Evolutionary conservation across 2,329 filamentous ascomycete genomes (phyloP).

Genomic region (Penicillium sp.): DNA sequence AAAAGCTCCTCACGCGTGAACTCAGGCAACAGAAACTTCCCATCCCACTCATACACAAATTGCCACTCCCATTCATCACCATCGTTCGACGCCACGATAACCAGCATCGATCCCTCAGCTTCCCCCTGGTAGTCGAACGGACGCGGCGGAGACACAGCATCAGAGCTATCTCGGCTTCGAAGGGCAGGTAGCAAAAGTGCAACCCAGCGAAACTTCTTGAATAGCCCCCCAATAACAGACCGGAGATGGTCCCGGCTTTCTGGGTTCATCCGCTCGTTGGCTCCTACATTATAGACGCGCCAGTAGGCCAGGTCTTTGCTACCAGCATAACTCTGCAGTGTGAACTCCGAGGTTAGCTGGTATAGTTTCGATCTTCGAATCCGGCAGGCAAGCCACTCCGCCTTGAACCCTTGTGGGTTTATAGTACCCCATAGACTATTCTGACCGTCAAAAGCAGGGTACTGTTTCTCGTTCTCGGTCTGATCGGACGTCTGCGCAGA

Average conservation of each 20-base stretch:
- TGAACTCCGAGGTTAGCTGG: neutral
- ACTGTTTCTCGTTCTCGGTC: neutral
- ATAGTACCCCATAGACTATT: slow-evolving; percentile 2
- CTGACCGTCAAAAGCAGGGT: slow-evolving; percentile 15
- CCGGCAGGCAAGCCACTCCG: slow-evolving; percentile 12
- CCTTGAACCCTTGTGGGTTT: slow-evolving; percentile 8
- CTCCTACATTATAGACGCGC: neutral
- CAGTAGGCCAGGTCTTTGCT: neutral
- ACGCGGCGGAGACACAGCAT: neutral
- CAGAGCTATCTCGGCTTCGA: slow-evolving; percentile 1
- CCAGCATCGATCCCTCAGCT: slow-evolving; percentile 8
- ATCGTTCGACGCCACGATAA: slow-evolving; percentile 11
- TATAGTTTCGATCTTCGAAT: neutral
- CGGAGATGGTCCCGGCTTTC: neutral
- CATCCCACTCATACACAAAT: slow-evolving; percentile 20
- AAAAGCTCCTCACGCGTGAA: slow-evolving; percentile 12
- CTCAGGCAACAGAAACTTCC: slow-evolving; percentile 12
- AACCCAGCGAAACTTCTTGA: slow-evolving; percentile 15
- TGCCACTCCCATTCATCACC: slow-evolving; percentile 16
- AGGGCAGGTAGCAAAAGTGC: slow-evolving; percentile 8
- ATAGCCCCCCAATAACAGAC: slow-evolving; percentile 6
- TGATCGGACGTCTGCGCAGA: slow-evolving; percentile 1
- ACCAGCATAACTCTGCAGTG: neutral
- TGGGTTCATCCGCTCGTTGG: slow-evolving; percentile 1
- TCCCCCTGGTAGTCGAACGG: slow-evolving; percentile 17